Conservation (phyloP, 768 basidiomycete species). For the Hypholoma fasciculare region DNA sequence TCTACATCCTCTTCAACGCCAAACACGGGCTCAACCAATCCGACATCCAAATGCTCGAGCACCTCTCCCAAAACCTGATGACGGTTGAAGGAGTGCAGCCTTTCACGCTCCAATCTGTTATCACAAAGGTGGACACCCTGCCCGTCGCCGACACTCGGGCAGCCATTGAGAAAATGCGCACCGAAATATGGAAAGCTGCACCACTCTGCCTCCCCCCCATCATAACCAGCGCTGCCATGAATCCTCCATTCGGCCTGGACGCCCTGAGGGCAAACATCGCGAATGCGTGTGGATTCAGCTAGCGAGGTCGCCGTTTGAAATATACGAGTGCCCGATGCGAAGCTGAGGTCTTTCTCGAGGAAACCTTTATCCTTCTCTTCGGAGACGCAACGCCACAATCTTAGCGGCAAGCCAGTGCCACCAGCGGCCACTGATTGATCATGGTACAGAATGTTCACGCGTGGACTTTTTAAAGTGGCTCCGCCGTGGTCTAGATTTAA, state of each 20-base stretch:
- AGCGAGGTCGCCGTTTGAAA: neutral
- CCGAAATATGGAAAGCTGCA: conserved; percentile 51
- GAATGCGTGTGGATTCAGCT: conserved; percentile 49
- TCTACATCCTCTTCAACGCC: conserved; percentile 72
- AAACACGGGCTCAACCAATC: conserved; percentile 58
- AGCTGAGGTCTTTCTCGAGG: neutral
- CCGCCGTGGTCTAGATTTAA: no score
- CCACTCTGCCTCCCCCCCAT: conserved; percentile 70
- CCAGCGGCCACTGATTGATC: no score
- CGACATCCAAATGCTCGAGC: conserved; percentile 63
- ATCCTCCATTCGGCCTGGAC: conserved; percentile 54
- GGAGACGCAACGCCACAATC: no score
- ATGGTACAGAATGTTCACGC: no score
- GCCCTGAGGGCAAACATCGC: conserved; percentile 56
- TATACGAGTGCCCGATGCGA: neutral
- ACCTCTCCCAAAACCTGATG: conserved; percentile 45
- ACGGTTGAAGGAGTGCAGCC: conserved; percentile 35
- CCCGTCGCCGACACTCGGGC: conserved; percentile 30
- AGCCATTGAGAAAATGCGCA: conserved; percentile 41
- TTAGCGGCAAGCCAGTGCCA: no score
- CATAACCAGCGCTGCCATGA: conserved; percentile 53
- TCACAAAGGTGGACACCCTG: conserved; percentile 70
- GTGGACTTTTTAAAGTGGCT: no score
- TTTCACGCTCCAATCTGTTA: conserved; percentile 69
- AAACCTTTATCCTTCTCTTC: no score